A percentile compares a stretch with the other conserved stretches of the same genome.
Evolutionary conservation across 305 asterid species (phyloP).

Genomic region (Fraxinus baroniana): DNA sequence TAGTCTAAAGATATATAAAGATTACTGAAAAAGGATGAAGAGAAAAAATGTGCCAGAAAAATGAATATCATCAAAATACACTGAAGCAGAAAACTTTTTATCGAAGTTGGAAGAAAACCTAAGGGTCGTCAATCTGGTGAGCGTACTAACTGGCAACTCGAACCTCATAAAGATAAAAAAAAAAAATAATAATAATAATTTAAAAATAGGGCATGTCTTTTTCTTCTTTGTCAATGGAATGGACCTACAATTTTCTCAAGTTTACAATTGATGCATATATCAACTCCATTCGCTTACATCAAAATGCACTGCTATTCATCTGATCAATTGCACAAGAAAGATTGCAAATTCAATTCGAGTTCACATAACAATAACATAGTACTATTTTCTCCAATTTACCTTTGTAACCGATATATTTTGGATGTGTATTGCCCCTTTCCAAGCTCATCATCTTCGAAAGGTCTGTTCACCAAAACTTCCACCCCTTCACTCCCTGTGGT

Average conservation of each 20-base stretch:
- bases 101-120: not conserved
- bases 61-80: not conserved
- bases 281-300: not conserved
- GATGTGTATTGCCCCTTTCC: constrained; percentile 87
- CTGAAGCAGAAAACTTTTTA: not conserved
- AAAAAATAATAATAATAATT: too few species aligned
- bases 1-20: not conserved
- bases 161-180: not conserved
- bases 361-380: not conserved
- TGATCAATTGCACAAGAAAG: not conserved
- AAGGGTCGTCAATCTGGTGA: not conserved
- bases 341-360: not conserved
- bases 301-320: not conserved
- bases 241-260: not conserved
- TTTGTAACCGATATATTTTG: constrained; percentile 73
- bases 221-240: not conserved
- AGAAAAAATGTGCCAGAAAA: not conserved
- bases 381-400: constrained; percentile 41
- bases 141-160: not conserved
- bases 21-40: not conserved
- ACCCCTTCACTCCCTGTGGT: constrained; percentile 78
- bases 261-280: not conserved
- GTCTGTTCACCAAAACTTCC: constrained; percentile 77
- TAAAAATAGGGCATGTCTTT: too few species aligned
- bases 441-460: constrained; percentile 63